A percentile compares a stretch with the other conserved stretches of the same genome.
phyloP scores from a whole-genome alignment of 108 stramenopile genomes.

The Cyclotella baltica region DNA sequence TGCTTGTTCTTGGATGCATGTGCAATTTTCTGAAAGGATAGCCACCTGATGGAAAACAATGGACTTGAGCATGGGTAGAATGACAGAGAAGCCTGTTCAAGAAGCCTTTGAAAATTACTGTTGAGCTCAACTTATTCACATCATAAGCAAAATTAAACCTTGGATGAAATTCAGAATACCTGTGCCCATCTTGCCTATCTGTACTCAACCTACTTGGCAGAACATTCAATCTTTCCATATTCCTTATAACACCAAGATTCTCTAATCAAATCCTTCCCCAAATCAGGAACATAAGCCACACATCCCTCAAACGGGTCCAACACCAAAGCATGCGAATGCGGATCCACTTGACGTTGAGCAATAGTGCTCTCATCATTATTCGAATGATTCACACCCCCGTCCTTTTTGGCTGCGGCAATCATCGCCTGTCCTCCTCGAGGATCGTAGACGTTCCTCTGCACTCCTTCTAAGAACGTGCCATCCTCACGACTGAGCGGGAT shows the following conservation, averaged over 20 bases:
- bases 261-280: constrained; percentile 90
- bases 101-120: constrained; percentile 52
- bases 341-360: constrained; percentile 90
- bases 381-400: constrained; percentile 88
- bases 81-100: not conserved
- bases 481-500: constrained; percentile 80
- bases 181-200: constrained; percentile 90
- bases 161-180: constrained; percentile 93
- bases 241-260: constrained; percentile 79
- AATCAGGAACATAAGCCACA: constrained; percentile 86
- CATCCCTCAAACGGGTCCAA: constrained; percentile 92
- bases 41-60: constrained; percentile 64
- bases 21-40: constrained; percentile 86
- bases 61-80: not conserved
- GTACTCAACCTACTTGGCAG: constrained; percentile 83
- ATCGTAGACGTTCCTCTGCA: constrained; percentile 48
- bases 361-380: constrained; percentile 87
- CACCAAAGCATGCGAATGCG: constrained; percentile 95
- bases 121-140: constrained; percentile 91
- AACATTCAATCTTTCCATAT: constrained; percentile 70
- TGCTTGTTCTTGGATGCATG: constrained; percentile 63
- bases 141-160: constrained; percentile 86
- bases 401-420: constrained; percentile 66
- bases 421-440: constrained; percentile 66
- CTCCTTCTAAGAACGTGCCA: constrained; percentile 70